Evolutionary conservation across 306 rosid species (phyloP).

Genomic region (Dalbergia oliveri): DNA sequence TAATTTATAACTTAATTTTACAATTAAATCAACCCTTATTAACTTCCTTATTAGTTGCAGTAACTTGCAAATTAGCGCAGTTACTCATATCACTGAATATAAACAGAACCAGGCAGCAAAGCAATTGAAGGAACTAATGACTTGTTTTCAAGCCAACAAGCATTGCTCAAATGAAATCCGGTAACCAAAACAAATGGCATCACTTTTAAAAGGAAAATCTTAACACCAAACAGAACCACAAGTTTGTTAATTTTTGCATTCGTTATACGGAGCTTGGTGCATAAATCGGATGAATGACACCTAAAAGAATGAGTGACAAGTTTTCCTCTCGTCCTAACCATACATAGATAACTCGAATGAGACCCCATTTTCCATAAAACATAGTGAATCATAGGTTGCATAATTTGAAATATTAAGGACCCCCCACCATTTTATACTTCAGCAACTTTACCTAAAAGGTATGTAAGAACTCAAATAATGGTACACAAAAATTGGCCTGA

Average conservation of each 20-base stretch:
- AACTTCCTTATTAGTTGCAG: too few species aligned
- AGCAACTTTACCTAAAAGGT: slow-evolving; percentile 25
- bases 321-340: slow-evolving; percentile 9
- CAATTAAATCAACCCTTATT: too few species aligned
- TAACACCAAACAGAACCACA: not conserved
- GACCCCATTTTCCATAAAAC: not conserved
- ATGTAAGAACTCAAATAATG: slow-evolving; percentile 10
- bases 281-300: slow-evolving; percentile 16
- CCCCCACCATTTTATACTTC: not conserved
- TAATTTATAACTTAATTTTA: too few species aligned
- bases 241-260: not conserved
- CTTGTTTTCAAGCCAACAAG: too few species aligned
- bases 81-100: too few species aligned
- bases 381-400: slow-evolving; percentile 21
- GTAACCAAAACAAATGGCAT: not conserved
- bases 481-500: slow-evolving; percentile 21
- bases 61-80: too few species aligned
- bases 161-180: not conserved
- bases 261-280: slow-evolving; percentile 11
- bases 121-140: too few species aligned
- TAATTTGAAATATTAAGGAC: not conserved
- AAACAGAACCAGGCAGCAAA: too few species aligned
- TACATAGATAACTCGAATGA: slow-evolving; percentile 14
- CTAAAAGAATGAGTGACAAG: slow-evolving; percentile 34
- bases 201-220: not conserved